Evolutionary conservation across 2,329 filamentous ascomycete species (phyloP), one percentile per base, ranked within the genome.

Genomic region (Phyllosticta citribraziliensis): DNA sequence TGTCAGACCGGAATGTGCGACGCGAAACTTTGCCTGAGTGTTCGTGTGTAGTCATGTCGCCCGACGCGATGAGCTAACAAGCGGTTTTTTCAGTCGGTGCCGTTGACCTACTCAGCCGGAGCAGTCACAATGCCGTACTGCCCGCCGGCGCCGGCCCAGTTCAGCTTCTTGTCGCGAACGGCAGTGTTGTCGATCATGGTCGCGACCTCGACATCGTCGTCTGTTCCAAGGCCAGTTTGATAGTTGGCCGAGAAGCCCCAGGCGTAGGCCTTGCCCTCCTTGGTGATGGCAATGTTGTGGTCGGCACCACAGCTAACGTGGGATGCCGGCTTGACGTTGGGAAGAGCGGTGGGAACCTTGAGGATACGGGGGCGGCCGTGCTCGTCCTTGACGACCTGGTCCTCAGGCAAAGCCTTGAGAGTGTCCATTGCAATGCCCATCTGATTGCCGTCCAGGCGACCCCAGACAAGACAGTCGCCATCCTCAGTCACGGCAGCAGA

Each of bases 151-250:
- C 89, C 89, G n/a, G 88, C 89, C 75, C 82, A 90, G 35, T 85
- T 80, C 52, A 97, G 80, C 73, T 86, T 85, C 75, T 88, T 86
- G 52, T 84, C 89, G 30, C 85, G 82, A 27, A 94, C 83, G 52
- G 91, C 91, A 12, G 86, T 88, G 77, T 96, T 96, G 69, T 95
- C 88, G 61, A 97, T 89, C 56, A 87, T 69, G 0, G 88, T 94
- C 0, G 92, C 90, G 24, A 83, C 80, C 66, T 87, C 82, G 30
- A 96, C 82, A 67, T 96, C 91, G 56, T 94, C 89, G n/a, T 84
- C 84, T 1, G 81, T 86, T 52, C 88, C 89, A 67, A 86, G 86
- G 11, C 89, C 89, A 3, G 88, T 91, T 76, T 93, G 89, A 73
- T 90, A 92, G 68, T 88, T 91, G 55, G 84, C 84, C 12, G 84